These are phyloP conservation scores for Echites panduratus DNA, from an alignment of 257 asterid species.

Conservation along the genomic window DNA sequence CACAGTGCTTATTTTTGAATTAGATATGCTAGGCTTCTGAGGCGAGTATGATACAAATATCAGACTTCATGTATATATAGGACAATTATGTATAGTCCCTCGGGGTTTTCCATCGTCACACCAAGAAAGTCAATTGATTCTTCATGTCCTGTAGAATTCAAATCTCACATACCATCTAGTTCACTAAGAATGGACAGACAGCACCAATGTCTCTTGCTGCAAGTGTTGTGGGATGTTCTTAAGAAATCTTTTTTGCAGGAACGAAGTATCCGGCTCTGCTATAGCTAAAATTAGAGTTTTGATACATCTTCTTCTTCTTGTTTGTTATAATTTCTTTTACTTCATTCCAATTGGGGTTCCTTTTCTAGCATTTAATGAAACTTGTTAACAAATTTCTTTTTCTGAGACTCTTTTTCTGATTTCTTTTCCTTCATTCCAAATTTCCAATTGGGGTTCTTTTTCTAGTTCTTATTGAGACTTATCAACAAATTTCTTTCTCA, in stretches of 20 bases:
- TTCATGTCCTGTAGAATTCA: neutral
- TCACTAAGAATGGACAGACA: neutral
- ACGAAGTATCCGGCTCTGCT: neutral
- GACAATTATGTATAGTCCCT: neutral
- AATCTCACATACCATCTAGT: neutral
- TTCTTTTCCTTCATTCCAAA: too few relatives aligned
- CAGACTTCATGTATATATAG: neutral
- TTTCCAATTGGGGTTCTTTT: neutral
- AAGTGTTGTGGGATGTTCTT: neutral
- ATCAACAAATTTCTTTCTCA: neutral
- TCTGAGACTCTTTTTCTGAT: too few relatives aligned
- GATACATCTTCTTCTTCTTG: neutral
- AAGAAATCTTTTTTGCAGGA: neutral
- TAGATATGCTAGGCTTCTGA: neutral
- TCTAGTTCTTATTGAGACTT: neutral
- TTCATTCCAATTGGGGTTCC: neutral
- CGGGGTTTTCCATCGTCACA: constrained; percentile 1
- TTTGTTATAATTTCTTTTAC: neutral
- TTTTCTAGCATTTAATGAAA: too few relatives aligned
- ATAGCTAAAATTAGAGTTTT: neutral
- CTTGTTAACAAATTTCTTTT: too few relatives aligned
- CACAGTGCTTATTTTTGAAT: neutral
- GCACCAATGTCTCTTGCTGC: neutral
- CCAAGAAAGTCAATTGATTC: neutral
- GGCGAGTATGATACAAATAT: neutral